Evolutionary conservation across 352 stramenopile species (phyloP), one percentile per base, ranked within the genome.

Genomic region (Phytophthora pini): DNA sequence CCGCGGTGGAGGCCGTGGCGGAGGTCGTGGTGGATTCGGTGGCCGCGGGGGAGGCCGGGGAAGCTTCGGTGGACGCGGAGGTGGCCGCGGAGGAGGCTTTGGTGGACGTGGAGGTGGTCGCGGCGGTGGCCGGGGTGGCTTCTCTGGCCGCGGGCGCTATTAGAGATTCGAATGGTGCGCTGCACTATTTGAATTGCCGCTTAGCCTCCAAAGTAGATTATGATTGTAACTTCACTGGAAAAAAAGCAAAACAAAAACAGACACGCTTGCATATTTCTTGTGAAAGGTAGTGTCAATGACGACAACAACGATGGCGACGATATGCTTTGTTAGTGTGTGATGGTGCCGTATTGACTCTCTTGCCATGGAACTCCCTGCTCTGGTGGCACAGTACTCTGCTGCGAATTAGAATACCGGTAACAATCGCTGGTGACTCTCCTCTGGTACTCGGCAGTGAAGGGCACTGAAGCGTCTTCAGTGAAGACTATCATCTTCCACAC

Each of bases 191-290:
- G 31, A 36, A 13, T 36, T 36, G 31, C 31, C n/a, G 38, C 43
- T 66, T 79, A 84, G 57, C 64, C 61, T 73, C 62, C 59, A 67
- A 68, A 61, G 64, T 82, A 82, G 71, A 79, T 76, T 78, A 78
- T 82, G 53, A 74, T 65, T 68, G 67, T 75, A 69, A 68, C 51
- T 68, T 71, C 62, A 61, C 62, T 68, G 62, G 46, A 55, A 72
- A 70, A 61, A 53, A 54, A 67, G 13, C 17, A 61, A 58, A 67
- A 49, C 9, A 70, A 55, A 65, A 68, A 68, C 5, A 36, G 45
- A 29, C 26, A 56, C 11, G 36, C 15, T 64, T 61, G 27, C 49
- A 60, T 61, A 20, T 58, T 66, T 4, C 17, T 54, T 3, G 17
- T 50, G 24, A 10, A 20, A 45, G 39, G 12, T 49, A 6, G 6